Percentiles rank a stretch among this genome's conserved stretches.
Conservation (phyloP, 2,329 filamentous ascomycete genomes). For the Lasiodiplodia gonubiensis region DNA sequence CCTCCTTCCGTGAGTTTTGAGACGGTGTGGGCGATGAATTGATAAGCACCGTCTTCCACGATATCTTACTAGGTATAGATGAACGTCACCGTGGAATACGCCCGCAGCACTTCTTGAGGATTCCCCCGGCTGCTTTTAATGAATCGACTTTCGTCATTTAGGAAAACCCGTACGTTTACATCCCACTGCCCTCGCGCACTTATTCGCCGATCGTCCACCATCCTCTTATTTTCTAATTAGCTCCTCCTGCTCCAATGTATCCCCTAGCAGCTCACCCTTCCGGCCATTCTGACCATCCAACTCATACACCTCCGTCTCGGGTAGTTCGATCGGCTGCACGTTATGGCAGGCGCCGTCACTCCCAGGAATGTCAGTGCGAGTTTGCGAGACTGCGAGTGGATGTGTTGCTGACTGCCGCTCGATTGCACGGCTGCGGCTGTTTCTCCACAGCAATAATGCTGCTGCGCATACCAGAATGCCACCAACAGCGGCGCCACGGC, state of each 20-base stretch:
- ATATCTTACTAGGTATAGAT: no score
- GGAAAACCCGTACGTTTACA: no score
- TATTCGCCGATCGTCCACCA: not conserved
- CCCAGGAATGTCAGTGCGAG: not conserved
- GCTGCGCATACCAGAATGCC: not conserved
- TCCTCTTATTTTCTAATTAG: not conserved
- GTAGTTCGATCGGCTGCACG: not conserved
- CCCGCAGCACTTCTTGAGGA: no score
- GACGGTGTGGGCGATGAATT: no score
- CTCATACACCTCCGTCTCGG: not conserved
- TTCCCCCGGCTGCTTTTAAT: no score
- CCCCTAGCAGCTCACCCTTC: not conserved
- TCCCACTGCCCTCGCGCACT: no score
- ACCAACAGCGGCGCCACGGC: no score
- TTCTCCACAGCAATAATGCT: not conserved
- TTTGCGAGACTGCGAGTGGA: no score
- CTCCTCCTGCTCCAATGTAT: not conserved
- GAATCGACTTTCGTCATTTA: no score
- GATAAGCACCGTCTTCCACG: no score
- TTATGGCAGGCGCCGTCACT: not conserved
- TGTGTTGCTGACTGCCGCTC: not conserved
- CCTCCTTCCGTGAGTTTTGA: no score
- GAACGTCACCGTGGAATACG: no score
- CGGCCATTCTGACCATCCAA: not conserved
- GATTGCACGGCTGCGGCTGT: not conserved